Evolutionary conservation across 2,329 filamentous ascomycete species (phyloP).

Genomic region (Hypoxylon sp.): DNA sequence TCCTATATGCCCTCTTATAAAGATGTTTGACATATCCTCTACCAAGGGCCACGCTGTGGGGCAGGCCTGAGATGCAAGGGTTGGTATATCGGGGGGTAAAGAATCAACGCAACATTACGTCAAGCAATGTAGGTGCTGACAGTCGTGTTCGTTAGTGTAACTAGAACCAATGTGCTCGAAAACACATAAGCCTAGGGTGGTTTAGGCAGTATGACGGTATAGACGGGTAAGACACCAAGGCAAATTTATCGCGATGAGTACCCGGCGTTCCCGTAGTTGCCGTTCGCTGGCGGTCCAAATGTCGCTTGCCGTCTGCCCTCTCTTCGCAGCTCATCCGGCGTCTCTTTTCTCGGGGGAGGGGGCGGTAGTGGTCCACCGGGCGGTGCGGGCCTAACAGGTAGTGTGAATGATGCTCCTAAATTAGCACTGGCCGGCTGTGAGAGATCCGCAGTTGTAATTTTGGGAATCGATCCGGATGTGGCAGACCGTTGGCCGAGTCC

Average conservation of each 20-base stretch:
- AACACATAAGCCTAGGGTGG: slow-evolving; percentile 15
- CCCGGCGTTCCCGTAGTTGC: slow-evolving; percentile 55
- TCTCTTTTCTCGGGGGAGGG: slow-evolving; percentile 71
- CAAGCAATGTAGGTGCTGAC: slow-evolving; percentile 22
- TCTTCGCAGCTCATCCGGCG: slow-evolving; percentile 66
- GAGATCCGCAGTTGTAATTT: slow-evolving; percentile 57
- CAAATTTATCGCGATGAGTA: slow-evolving; percentile 53
- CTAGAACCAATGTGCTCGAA: slow-evolving; percentile 23
- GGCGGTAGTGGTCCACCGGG: slow-evolving; percentile 72
- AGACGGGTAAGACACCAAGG: slow-evolving; percentile 30
- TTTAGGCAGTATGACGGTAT: slow-evolving; percentile 6
- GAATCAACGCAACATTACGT: slow-evolving; percentile 26
- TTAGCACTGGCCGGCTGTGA: slow-evolving; percentile 60
- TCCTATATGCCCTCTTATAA: slow-evolving; percentile 24
- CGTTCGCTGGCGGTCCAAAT: slow-evolving; percentile 65
- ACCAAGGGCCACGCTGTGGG: slow-evolving; percentile 20
- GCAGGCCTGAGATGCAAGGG: slow-evolving; percentile 22
- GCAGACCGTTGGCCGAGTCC: slow-evolving; percentile 67
- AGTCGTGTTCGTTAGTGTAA: slow-evolving; percentile 14
- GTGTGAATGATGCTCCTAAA: slow-evolving; percentile 69
- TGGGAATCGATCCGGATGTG: slow-evolving; percentile 68
- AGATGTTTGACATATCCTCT: slow-evolving; percentile 21
- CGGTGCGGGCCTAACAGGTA: slow-evolving; percentile 76
- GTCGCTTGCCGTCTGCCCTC: slow-evolving; percentile 68
- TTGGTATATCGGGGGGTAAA: slow-evolving; percentile 13